Evolutionary conservation across 2,329 filamentous ascomycete species (phyloP).

Genomic region (Paraconiothyrium brasiliense): DNA sequence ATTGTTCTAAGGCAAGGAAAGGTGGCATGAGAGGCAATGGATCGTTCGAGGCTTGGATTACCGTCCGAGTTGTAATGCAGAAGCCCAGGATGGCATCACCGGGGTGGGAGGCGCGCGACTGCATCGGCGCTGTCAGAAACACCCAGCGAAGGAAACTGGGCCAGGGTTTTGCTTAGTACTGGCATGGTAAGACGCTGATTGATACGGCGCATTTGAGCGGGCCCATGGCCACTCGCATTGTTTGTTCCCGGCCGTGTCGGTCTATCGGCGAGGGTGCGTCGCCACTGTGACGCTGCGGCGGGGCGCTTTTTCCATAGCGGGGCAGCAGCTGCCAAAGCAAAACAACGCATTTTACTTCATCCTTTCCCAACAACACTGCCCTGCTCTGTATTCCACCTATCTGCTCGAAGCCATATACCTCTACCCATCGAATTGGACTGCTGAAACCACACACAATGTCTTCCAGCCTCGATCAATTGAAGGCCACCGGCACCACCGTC

Average conservation of each 20-base stretch:
- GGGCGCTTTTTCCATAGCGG: constrained; percentile 17
- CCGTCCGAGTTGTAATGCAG: neutral
- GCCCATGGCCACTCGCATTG: constrained; percentile 26
- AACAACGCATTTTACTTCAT: neutral
- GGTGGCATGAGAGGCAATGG: neutral
- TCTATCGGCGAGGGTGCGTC: constrained; percentile 20
- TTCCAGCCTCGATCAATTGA: constrained; percentile 94
- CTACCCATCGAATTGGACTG: constrained; percentile 9
- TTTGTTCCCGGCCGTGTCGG: constrained; percentile 32
- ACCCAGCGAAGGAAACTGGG: neutral
- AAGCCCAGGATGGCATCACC: constrained; percentile 4
- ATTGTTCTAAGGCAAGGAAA: too few relatives aligned
- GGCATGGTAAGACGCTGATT: constrained; percentile 35
- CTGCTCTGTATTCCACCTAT: constrained; percentile 13
- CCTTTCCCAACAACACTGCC: constrained; percentile 30
- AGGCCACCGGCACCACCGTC: constrained; percentile 94
- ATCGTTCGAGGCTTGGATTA: constrained; percentile 1
- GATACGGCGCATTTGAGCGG: constrained; percentile 31
- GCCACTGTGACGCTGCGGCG: constrained; percentile 17
- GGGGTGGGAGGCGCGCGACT: neutral
- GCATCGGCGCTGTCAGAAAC: neutral
- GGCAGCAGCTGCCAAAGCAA: constrained; percentile 14
- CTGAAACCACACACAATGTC: constrained; percentile 67
- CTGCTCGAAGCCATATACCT: constrained; percentile 13
- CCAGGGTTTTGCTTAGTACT: constrained; percentile 9